These are phyloP conservation scores for Eucommia ulmoides DNA, from an alignment of 257 asterid genomes.

Conservation along the genomic window DNA sequence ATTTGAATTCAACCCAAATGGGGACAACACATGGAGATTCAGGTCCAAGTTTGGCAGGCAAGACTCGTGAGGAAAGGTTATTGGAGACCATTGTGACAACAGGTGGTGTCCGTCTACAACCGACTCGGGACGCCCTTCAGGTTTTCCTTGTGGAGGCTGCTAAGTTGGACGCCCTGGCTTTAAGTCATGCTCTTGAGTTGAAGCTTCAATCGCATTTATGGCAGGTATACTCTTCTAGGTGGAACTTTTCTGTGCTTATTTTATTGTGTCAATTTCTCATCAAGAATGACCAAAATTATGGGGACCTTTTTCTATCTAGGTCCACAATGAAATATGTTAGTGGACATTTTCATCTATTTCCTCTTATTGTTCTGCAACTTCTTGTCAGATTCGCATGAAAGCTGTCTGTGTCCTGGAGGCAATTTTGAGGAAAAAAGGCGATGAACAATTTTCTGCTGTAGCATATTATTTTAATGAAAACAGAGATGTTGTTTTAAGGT, in stretches of 20 bases:
- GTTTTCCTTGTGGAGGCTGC: slow-evolving; percentile 71
- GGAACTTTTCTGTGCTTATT: no score
- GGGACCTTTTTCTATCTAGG: slow-evolving; percentile 2
- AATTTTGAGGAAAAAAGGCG: slow-evolving; percentile 69
- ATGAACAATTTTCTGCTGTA: slow-evolving; percentile 41
- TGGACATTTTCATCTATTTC: slow-evolving; percentile 6
- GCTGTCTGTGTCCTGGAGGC: slow-evolving; percentile 90
- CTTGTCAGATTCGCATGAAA: slow-evolving; percentile 86
- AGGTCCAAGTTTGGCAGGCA: slow-evolving; percentile 29
- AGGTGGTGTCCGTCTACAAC: slow-evolving; percentile 95
- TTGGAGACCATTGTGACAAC: slow-evolving; percentile 82
- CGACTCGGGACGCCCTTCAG: slow-evolving; percentile 87
- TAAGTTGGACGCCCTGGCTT: slow-evolving; percentile 50
- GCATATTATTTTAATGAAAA: slow-evolving; percentile 62
- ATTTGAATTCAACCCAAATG: slow-evolving; percentile 36
- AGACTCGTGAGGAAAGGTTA: slow-evolving; percentile 76
- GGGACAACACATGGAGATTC: slow-evolving; percentile 41
- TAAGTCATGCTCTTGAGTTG: slow-evolving; percentile 64
- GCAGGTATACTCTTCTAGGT: no score
- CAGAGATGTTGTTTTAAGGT: slow-evolving; percentile 50
- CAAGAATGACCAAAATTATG: not conserved
- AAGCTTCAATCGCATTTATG: slow-evolving; percentile 78
- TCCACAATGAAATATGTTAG: slow-evolving; percentile 1
- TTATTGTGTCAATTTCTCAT: slow-evolving; percentile 7
- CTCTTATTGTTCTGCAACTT: slow-evolving; percentile 12